Base-by-base conservation (phyloP, 2,329 filamentous ascomycete genomes). In the Talaromyces islandicus region DNA sequence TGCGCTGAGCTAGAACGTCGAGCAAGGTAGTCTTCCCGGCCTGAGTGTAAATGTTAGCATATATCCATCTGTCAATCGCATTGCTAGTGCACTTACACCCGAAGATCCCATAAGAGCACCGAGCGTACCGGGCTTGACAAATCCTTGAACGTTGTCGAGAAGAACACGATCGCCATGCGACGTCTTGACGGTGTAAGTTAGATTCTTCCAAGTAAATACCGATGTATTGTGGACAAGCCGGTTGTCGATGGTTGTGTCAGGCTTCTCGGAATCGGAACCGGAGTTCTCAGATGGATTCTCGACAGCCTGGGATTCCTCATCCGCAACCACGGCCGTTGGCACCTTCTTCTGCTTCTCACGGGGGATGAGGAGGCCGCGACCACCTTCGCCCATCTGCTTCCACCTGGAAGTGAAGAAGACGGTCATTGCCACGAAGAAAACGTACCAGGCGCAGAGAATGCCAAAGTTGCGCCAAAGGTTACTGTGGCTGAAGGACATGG, bases 61-160 rank as follows among this genome's bases (percentile, higher is more conserved):
- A n/a, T n/a, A n/a, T n/a, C n/a, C n/a, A n/a, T n/a, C n/a, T n/a
- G n/a, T n/a, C n/a, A n/a, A n/a, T n/a, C n/a, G n/a, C n/a, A n/a
- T n/a, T n/a, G n/a, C n/a, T n/a, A n/a, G n/a, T n/a, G n/a, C n/a
- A n/a, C n/a, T n/a, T 4, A 90, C 90, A 30, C 88, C 89, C 1
- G 85, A 90, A 0, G 88, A 88, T 27, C 91, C 90, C 80, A 93
- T 89, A 1, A 94, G 78, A 0, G 90, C 90, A 21, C 90, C 84
- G 77, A 94, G 83, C 62, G 88, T 80, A 7, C 90, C 90, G 0
- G 90, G 90, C 67, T 91, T 91, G 1, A 87, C 89, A 69, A 89
- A 92, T 0, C 90, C 90, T 60, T 82, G 85, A 51, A 92, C 83
- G 14, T 87, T 81, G 67, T 89, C 85, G 27, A 90, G 76, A 1